These are phyloP conservation scores for Thozetella sp. DNA, from an alignment of 495 filamentous ascomycete species.

Conservation along the genomic window DNA sequence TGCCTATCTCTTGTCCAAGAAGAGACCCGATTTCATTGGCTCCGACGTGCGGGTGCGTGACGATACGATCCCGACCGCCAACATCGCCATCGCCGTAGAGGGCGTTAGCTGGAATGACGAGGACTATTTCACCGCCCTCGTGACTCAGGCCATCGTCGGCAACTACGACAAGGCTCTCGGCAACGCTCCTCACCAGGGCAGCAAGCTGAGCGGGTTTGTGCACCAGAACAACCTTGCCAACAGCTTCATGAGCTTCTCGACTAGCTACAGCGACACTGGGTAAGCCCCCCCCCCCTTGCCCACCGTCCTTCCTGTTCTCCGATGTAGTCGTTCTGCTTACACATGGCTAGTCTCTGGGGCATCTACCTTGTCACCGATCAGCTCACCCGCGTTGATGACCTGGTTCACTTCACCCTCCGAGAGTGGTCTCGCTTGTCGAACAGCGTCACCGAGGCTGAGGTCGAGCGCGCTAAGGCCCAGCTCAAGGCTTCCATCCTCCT, in stretches of 20 bases:
- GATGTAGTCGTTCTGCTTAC: conserved; percentile 15
- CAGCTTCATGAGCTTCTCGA: conserved; percentile 99
- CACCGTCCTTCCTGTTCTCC: neutral
- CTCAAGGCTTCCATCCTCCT: conserved; percentile 98
- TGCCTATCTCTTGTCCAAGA: conserved; percentile 76
- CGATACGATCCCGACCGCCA: conserved; percentile 91
- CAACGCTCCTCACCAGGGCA: conserved; percentile 92
- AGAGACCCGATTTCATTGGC: conserved; percentile 90
- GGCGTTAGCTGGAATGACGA: conserved; percentile 99
- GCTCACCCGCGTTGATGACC: conserved; percentile 84
- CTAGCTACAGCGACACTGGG: conserved; percentile 99
- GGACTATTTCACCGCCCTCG: conserved; percentile 97
- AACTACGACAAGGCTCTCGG: conserved; percentile 99
- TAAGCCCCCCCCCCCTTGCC: conserved; percentile 42
- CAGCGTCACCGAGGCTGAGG: conserved; percentile 85
- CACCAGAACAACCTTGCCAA: conserved; percentile 93
- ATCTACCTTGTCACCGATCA: conserved; percentile 97
- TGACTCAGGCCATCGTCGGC: conserved; percentile 97
- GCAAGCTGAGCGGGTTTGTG: conserved; percentile 93
- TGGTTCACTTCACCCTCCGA: conserved; percentile 96
- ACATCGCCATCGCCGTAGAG: conserved; percentile 98
- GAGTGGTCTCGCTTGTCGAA: conserved; percentile 94
- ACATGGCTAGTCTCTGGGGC: conserved; percentile 81
- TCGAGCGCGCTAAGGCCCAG: conserved; percentile 98
- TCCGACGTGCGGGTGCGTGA: conserved; percentile 94